Evolutionary conservation across 805 yeast genomes (phyloP).

Genomic region (Metschnikowia drakensbergensis): DNA sequence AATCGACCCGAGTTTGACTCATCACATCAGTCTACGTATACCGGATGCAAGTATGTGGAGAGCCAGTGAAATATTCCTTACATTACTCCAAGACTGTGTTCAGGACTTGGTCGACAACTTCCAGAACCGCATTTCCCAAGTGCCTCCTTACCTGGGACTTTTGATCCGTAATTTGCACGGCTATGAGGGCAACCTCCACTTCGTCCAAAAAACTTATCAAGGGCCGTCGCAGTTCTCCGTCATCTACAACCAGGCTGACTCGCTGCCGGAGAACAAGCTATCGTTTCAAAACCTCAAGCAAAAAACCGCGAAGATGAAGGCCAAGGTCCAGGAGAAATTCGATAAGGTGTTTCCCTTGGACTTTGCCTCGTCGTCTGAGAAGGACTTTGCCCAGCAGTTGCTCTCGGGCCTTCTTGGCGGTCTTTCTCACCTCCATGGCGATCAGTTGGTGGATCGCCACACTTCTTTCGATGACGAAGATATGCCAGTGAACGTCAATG

Average conservation of each 20-base stretch:
- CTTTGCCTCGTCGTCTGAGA: conserved; percentile 48
- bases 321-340: conserved; percentile 52
- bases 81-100: conserved; percentile 69
- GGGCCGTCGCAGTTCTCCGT: conserved; percentile 77
- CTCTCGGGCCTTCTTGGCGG: conserved; percentile 87
- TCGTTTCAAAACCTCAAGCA: conserved; percentile 32
- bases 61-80: conserved; percentile 70
- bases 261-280: conserved; percentile 38
- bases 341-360: conserved; percentile 44
- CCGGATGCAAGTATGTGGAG: conserved; percentile 75
- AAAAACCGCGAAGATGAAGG: conserved; percentile 30
- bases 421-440: conserved; percentile 82
- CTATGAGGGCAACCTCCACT: conserved; percentile 74
- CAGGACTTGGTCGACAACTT: conserved; percentile 35
- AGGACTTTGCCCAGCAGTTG: conserved; percentile 68
- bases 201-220: conserved; percentile 68
- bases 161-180: conserved; percentile 54
- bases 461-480: conserved; percentile 67
- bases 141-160: conserved; percentile 50
- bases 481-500: conserved; percentile 44
- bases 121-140: conserved; percentile 16
- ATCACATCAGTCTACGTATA: conserved; percentile 63
- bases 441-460: conserved; percentile 71
- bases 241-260: conserved; percentile 47
- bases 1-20: conserved; percentile 56